These are phyloP conservation scores for Solanum hybrid DNA, from an alignment of 305 asterid genomes.

Conservation along the genomic window DNA sequence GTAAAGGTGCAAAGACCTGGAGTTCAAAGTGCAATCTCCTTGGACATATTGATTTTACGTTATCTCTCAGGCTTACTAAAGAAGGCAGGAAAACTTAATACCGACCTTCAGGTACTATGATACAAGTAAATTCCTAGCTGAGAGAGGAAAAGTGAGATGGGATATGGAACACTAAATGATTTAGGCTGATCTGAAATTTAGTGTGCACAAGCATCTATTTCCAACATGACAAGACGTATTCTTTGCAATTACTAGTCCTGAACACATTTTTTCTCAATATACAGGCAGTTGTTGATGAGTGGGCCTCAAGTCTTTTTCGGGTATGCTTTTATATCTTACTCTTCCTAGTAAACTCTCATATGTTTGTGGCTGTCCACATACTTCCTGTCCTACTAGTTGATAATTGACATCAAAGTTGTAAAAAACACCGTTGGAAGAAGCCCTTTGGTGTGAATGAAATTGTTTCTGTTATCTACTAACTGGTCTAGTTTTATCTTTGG, in stretches of 20 bases:
- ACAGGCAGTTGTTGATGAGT: conserved; percentile 91
- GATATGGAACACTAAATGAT: not conserved
- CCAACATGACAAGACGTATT: not conserved
- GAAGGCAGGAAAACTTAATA: conserved; percentile 70
- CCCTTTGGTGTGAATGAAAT: not conserved
- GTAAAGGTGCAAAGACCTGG: conserved; percentile 98
- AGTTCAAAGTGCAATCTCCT: conserved; percentile 89
- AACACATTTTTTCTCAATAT: conserved; percentile 14
- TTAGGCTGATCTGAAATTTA: not conserved
- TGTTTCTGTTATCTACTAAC: not conserved
- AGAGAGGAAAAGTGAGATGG: not conserved
- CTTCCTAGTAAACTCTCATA: not conserved
- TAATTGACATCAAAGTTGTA: not conserved
- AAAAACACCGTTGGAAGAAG: not conserved
- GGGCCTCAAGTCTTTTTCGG: conserved; percentile 99
- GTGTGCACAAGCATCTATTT: not conserved
- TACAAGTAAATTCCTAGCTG: conserved; percentile 10
- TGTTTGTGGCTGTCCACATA: not conserved
- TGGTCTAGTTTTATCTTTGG: not conserved
- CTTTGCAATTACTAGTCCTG: not conserved
- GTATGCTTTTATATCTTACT: conserved; percentile 36
- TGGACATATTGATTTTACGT: conserved; percentile 84
- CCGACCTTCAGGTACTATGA: conserved; percentile 76
- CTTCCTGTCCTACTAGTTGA: not conserved
- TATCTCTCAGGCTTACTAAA: conserved; percentile 67